phyloP scores from a whole-genome alignment of 2,329 filamentous ascomycete species.

The Ascochyta fabae region DNA sequence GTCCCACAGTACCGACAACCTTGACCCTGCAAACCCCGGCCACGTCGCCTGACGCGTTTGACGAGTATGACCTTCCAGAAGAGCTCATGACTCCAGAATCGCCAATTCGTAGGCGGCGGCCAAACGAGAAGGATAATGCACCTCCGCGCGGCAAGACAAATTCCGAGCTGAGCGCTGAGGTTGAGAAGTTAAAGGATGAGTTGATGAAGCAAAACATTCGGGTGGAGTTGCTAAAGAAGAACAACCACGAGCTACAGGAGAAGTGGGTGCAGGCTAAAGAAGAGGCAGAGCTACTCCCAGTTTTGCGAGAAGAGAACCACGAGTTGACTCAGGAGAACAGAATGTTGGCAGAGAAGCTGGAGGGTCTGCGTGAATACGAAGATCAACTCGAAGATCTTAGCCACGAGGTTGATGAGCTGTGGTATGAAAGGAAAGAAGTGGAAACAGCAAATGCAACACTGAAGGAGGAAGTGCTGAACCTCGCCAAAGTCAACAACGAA shows the following conservation, averaged over 20 bases:
- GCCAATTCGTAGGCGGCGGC: constrained; percentile 35
- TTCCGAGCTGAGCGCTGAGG: constrained; percentile 37
- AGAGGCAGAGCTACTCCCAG: constrained; percentile 36
- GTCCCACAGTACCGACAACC: constrained; percentile 1
- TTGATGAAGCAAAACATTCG: constrained; percentile 44
- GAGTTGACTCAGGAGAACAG: constrained; percentile 38
- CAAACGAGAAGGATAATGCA: constrained; percentile 28
- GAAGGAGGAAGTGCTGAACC: constrained; percentile 27
- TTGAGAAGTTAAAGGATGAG: constrained; percentile 32
- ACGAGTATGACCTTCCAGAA: constrained; percentile 40
- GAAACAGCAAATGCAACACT: constrained; percentile 32
- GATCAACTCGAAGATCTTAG: constrained; percentile 18
- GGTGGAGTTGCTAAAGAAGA: constrained; percentile 38
- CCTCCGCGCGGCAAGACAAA: constrained; percentile 36
- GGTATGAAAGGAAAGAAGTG: constrained; percentile 24
- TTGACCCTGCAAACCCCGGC: constrained; percentile 11
- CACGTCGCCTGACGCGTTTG: constrained; percentile 26
- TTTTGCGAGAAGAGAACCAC: constrained; percentile 32
- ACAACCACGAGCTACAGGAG: constrained; percentile 40
- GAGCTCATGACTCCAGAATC: constrained; percentile 40
- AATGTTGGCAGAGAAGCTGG: constrained; percentile 26
- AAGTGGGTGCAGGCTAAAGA: constrained; percentile 32
- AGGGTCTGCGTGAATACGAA: constrained; percentile 29
- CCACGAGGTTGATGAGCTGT: constrained; percentile 24
- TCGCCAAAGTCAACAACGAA: constrained; percentile 38